These are phyloP conservation scores for Xanthoconium separans DNA, from an alignment of 1,284 basidiomycete species.

Conservation along the genomic window DNA sequence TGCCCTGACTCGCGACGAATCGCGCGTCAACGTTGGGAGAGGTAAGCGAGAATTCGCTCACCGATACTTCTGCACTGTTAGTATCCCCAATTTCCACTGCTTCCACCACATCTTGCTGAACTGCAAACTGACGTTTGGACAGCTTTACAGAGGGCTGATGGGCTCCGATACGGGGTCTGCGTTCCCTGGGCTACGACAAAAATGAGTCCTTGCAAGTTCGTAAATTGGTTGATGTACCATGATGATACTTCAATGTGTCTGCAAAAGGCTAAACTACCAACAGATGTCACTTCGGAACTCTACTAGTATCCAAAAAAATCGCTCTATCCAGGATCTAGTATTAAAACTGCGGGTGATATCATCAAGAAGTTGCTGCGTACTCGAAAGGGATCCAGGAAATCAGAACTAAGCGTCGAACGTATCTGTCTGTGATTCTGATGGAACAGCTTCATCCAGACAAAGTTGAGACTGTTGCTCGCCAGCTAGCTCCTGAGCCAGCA, in stretches of 20 bases:
- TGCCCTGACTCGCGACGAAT: conserved; percentile 36
- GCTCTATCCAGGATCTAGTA: too few relatives aligned
- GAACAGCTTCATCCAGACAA: conserved; percentile 6
- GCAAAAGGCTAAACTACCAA: too few relatives aligned
- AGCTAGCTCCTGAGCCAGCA: conserved; percentile 1
- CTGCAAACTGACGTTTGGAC: conserved; percentile 47
- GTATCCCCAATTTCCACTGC: conserved; percentile 45
- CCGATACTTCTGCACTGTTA: conserved; percentile 32
- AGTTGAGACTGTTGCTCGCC: conserved; percentile 8
- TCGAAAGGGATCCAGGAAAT: neutral
- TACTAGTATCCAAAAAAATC: too few relatives aligned
- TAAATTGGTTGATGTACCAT: conserved; percentile 21
- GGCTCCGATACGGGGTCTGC: conserved; percentile 41
- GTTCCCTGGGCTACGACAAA: conserved; percentile 55
- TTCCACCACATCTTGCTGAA: conserved; percentile 48
- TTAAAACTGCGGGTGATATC: neutral
- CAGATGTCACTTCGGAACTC: too few relatives aligned
- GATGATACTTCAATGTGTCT: too few relatives aligned
- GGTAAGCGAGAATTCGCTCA: conserved; percentile 22
- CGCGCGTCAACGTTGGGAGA: neutral
- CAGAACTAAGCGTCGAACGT: conserved; percentile 1
- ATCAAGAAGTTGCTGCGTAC: neutral
- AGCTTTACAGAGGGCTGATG: conserved; percentile 56
- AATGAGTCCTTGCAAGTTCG: conserved; percentile 8
- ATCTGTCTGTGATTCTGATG: conserved; percentile 9